Percentiles rank a stretch among this genome's conserved stretches.
Conservation (phyloP, 1,139 yeast genomes). For the Magnusiomyces suaveolens region DNA sequence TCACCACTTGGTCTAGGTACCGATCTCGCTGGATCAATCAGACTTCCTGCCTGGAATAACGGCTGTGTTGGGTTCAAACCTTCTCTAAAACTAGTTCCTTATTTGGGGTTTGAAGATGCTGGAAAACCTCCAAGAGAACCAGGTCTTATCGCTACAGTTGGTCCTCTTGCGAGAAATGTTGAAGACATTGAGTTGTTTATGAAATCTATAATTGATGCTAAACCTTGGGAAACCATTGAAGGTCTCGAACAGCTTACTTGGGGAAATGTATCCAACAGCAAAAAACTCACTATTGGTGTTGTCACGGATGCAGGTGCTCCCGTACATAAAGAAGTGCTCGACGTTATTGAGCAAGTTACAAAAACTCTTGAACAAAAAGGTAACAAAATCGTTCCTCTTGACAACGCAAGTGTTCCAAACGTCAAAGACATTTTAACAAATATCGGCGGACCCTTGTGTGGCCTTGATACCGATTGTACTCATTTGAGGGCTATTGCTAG, state of each 20-base stretch:
- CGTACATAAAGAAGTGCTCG: conserved; percentile 8
- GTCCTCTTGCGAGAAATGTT: conserved; percentile 42
- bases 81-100: conserved; percentile 41
- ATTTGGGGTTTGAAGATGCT: conserved; percentile 10
- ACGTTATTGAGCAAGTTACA: conserved; percentile 3
- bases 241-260: conserved; percentile 29
- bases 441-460: conserved; percentile 10
- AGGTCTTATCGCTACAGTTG: conserved; percentile 37
- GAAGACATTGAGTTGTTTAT: conserved; percentile 51
- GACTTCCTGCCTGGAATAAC: conserved; percentile 48
- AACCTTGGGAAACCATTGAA: conserved; percentile 48
- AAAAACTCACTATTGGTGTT: conserved; percentile 7
- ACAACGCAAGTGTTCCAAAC: conserved; percentile 8
- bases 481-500: conserved; percentile 7
- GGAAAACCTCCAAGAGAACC: conserved; percentile 24
- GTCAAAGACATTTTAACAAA: conserved; percentile 2
- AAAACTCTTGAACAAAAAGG: conserved; percentile 8
- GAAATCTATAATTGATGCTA: conserved; percentile 41
- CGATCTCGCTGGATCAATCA: conserved; percentile 56
- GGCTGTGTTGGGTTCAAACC: conserved; percentile 50
- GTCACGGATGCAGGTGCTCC: conserved; percentile 7
- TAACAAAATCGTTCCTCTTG: conserved; percentile 5
- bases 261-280: neutral
- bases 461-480: conserved; percentile 7
- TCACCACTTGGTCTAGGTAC: conserved; percentile 49